phyloP scores from a whole-genome alignment of 192 early-diverging fungal genomes.

The Backusella tuberculispora region DNA sequence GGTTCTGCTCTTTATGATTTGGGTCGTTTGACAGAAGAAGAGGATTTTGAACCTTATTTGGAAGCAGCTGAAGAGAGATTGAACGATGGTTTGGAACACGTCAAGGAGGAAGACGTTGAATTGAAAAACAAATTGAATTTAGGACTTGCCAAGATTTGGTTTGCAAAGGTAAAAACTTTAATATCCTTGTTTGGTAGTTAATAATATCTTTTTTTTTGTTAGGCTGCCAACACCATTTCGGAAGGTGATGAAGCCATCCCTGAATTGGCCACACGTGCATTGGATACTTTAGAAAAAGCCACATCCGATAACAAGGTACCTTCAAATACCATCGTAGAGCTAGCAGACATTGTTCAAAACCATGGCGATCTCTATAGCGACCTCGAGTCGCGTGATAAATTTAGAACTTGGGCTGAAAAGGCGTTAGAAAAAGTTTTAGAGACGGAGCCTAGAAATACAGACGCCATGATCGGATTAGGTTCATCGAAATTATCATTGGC shows the following conservation, averaged over 20 bases:
- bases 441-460: slow-evolving; percentile 18
- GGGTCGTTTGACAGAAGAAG: slow-evolving; percentile 34
- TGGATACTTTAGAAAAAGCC: slow-evolving; percentile 19
- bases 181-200: background rate
- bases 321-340: slow-evolving; percentile 4
- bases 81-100: slow-evolving; percentile 27
- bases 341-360: slow-evolving; percentile 30
- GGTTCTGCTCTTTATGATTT: slow-evolving; percentile 54
- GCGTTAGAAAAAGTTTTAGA: background rate
- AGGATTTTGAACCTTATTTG: slow-evolving; percentile 36
- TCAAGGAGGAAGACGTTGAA: background rate
- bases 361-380: slow-evolving; percentile 32
- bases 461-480: slow-evolving; percentile 28
- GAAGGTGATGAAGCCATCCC: slow-evolving; percentile 18
- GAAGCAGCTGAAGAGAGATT: slow-evolving; percentile 42
- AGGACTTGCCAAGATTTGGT: slow-evolving; percentile 19
- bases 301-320: background rate
- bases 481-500: slow-evolving; percentile 31
- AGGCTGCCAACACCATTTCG: slow-evolving; percentile 16
- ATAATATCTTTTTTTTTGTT: background rate
- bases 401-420: slow-evolving; percentile 30
- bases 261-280: slow-evolving; percentile 18
- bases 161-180: slow-evolving; percentile 30
- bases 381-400: background rate
- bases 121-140: slow-evolving; percentile 16